Conservation (phyloP, 2,329 filamentous ascomycete species). For the Colletotrichum eremochloae region DNA sequence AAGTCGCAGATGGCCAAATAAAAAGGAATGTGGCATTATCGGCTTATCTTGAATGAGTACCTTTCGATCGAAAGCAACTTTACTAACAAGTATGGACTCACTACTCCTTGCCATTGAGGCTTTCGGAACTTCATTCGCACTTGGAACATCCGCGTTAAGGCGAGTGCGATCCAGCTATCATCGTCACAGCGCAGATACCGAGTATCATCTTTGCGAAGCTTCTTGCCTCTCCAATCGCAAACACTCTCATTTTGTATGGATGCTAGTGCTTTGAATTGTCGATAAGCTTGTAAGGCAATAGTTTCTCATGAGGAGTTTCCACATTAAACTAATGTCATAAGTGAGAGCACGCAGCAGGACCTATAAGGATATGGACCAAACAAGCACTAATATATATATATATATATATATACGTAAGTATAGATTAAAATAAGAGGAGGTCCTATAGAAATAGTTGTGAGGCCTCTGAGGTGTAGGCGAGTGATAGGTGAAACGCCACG, state of each 20-base stretch:
- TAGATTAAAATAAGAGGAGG: too few relatives aligned
- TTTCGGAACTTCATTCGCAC: slow-evolving; percentile 20
- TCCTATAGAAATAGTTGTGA: too few relatives aligned
- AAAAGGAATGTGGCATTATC: slow-evolving; percentile 36
- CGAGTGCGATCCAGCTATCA: neutral
- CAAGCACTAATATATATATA: too few relatives aligned
- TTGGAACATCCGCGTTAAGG: slow-evolving; percentile 14
- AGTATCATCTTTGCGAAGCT: neutral
- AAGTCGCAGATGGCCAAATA: slow-evolving; percentile 32
- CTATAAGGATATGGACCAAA: too few relatives aligned
- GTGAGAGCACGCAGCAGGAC: too few relatives aligned
- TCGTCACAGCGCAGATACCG: neutral
- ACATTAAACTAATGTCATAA: too few relatives aligned
- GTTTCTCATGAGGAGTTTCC: neutral
- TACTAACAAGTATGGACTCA: neutral
- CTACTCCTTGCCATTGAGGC: slow-evolving; percentile 19
- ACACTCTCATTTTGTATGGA: neutral
- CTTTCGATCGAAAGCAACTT: accelerated
- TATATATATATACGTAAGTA: too few relatives aligned
- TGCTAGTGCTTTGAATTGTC: accelerated
- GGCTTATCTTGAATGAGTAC: slow-evolving; percentile 17
- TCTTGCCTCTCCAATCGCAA: neutral
- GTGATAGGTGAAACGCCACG: too few relatives aligned
- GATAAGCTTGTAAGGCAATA: neutral
- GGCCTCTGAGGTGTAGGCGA: too few relatives aligned